These are phyloP conservation scores for Decorospora gaudefroyi DNA, from an alignment of 2,329 filamentous ascomycete species.

Conservation along the genomic window DNA sequence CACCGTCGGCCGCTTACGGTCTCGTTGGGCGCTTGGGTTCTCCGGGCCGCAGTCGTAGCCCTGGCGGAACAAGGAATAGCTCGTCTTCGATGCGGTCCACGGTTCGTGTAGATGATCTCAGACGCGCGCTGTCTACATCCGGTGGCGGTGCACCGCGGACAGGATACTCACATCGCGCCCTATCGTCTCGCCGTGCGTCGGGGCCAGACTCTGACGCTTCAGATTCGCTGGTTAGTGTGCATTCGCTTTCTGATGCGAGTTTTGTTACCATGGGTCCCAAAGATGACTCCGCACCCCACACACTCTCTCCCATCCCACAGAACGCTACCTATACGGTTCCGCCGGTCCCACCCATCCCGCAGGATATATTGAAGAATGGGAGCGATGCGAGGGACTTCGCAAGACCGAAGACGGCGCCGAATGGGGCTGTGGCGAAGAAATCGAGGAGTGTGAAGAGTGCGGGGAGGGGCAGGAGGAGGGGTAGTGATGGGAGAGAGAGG, in stretches of 20 bases:
- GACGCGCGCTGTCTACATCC: constrained; percentile 51
- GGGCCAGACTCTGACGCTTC: constrained; percentile 59
- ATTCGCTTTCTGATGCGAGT: constrained; percentile 69
- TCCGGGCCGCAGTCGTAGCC: constrained; percentile 36
- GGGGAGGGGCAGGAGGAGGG: constrained; percentile 22
- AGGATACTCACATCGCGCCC: constrained; percentile 35
- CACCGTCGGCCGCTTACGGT: constrained; percentile 42
- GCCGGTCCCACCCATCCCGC: constrained; percentile 44
- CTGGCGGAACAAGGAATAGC: constrained; percentile 41
- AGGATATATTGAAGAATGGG: constrained; percentile 26
- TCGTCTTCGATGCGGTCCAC: constrained; percentile 47
- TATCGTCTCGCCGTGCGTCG: constrained; percentile 37
- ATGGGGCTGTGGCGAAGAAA: constrained; percentile 24
- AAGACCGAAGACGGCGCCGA: constrained; percentile 30
- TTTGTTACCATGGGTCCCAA: constrained; percentile 38
- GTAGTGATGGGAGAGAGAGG: constrained; percentile 25
- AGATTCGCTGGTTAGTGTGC: constrained; percentile 74
- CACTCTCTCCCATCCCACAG: too few relatives aligned
- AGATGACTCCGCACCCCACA: background rate
- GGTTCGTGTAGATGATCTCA: constrained; percentile 54
- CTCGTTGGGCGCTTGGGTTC: constrained; percentile 40
- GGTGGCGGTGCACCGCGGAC: constrained; percentile 34
- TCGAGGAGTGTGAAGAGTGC: constrained; percentile 37
- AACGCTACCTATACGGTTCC: too few relatives aligned
- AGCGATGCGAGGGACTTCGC: constrained; percentile 18